Percentiles rank a stretch among this genome's conserved stretches.
Evolutionary conservation across 106 monocot species (phyloP).

Genomic region (Phalaenopsis equestris): DNA sequence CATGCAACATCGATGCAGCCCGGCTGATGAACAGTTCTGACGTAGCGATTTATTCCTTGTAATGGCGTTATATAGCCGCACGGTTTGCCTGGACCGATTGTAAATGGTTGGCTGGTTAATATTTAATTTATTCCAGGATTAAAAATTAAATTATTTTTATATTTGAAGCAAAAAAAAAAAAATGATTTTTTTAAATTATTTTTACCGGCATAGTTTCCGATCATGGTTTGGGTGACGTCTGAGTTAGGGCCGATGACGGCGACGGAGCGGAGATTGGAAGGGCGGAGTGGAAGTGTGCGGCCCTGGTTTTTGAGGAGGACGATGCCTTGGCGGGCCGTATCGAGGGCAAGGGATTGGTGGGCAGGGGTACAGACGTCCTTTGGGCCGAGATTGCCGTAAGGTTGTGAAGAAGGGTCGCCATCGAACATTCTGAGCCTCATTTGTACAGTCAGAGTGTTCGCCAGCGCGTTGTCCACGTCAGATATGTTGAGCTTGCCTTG

Average conservation of each 20-base stretch:
- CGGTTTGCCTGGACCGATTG: constrained; percentile 25
- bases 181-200: neutral
- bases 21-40: constrained; percentile 20
- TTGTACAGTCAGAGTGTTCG: constrained; percentile 22
- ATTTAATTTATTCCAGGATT: neutral
- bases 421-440: constrained; percentile 69
- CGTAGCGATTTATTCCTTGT: constrained; percentile 38
- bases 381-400: constrained; percentile 50
- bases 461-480: constrained; percentile 43
- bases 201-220: constrained; percentile 73
- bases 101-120: neutral
- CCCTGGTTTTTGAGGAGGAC: constrained; percentile 52
- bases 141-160: too few relatives aligned
- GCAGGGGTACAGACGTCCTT: constrained; percentile 49
- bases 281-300: constrained; percentile 31
- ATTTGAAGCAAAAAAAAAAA: neutral
- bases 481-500: constrained; percentile 26
- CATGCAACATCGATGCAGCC: constrained; percentile 63
- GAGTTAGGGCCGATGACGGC: constrained; percentile 78
- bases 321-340: constrained; percentile 60
- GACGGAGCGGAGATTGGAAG: constrained; percentile 14
- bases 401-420: constrained; percentile 35
- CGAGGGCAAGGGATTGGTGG: constrained; percentile 54
- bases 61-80: constrained; percentile 55
- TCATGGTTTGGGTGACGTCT: constrained; percentile 56